Base-by-base conservation (phyloP, 208 protist genomes). In the Angomonas deanei region DNA sequence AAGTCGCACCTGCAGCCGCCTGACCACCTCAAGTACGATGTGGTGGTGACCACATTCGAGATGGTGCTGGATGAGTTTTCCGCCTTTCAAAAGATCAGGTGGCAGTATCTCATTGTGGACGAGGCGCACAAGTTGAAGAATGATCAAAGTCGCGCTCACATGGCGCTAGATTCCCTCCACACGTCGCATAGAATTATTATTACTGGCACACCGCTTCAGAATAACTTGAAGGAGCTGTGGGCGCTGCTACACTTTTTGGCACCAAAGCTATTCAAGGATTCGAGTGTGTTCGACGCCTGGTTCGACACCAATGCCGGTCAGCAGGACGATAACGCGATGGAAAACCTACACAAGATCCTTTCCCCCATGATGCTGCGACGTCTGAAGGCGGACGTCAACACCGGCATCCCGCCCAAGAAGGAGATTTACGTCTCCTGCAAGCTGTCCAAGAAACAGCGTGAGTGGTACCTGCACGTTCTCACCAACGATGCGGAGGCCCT, bases 101-200 rank as follows among this genome's bases (percentile, higher is more conserved):
- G 94, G 93, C 69, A 96, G 36, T 99, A 98, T 55, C 68, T 99
- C n/a, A 91, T 99, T 54, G 91, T 99, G 32, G 99, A 99, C 82
- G 99, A 99, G 87, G 99, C 98, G 5, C 99, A 97, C 66, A 94
- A 93, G 64, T 82, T 98, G 19, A 98, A 98, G 72, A 97, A 96
- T 61, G 86, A 94, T 36, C 87, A 97, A 39, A 78, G 86, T 17
- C 68, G 75, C 11, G 78, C 82, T 33, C 83, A 92, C 68, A 69
- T 64, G 3, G 78, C 74, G 4, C 69, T 97, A 5, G 60, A 85
- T 54, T 84, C 84, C 5, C 69, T 97, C 56, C 53, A 76, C 21
- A 83, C 86, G 27, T 75, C 78, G 34, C 98, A 93, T 33, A 80
- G 97, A 23, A 84, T 99, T 26, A 91, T 99, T 57, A 91, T 99